These are phyloP conservation scores for Solanum piurae DNA, from an alignment of 257 asterid species.

Conservation along the genomic window DNA sequence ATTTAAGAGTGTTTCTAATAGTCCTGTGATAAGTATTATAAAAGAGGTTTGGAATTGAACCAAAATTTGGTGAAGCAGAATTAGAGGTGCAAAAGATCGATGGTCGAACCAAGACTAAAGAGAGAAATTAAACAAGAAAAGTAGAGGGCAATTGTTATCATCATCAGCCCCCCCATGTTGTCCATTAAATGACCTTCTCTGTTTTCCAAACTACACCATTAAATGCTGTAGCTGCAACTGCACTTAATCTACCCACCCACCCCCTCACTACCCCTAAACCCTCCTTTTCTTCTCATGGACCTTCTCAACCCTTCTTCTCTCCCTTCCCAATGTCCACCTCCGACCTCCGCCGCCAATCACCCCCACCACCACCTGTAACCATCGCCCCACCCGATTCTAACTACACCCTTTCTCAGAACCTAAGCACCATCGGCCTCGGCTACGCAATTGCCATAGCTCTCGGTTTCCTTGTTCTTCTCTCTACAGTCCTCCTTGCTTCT, in stretches of 20 bases:
- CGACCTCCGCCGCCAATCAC: constrained; percentile 19
- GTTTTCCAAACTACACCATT: constrained; percentile 35
- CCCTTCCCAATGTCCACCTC: constrained; percentile 37
- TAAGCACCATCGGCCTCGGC: constrained; percentile 48
- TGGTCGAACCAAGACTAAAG: background rate
- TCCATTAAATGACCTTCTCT: constrained; percentile 40
- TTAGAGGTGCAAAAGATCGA: background rate
- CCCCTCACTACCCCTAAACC: background rate
- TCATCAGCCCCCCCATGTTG: constrained; percentile 20
- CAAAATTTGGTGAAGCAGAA: background rate
- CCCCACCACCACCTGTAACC: constrained; percentile 24
- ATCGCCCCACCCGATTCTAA: constrained; percentile 3
- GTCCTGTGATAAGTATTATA: no score
- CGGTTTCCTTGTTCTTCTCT: constrained; percentile 60
- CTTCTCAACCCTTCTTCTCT: background rate
- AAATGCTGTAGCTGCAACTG: constrained; percentile 31
- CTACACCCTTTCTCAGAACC: constrained; percentile 10
- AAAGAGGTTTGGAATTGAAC: background rate
- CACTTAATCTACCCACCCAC: constrained; percentile 44
- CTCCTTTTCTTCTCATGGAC: constrained; percentile 42
- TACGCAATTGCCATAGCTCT: constrained; percentile 68
- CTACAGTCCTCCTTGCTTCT: constrained; percentile 52
- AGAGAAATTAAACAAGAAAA: background rate
- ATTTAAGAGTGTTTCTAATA: no score
- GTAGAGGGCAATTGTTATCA: background rate